These are phyloP conservation scores for Peltaster fructicola DNA, from an alignment of 2,329 filamentous ascomycete species.

Conservation along the genomic window DNA sequence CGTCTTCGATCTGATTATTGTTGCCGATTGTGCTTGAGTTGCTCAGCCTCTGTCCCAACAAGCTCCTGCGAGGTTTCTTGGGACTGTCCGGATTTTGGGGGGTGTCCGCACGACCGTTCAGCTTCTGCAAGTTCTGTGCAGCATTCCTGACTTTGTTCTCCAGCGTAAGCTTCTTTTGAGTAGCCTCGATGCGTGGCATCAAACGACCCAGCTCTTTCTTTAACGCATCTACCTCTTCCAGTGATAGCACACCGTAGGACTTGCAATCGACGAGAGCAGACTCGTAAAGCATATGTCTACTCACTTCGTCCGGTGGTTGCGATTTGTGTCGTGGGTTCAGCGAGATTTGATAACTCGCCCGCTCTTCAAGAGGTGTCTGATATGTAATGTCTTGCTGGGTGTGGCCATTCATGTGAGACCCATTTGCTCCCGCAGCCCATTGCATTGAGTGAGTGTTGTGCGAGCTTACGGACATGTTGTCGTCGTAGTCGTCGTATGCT, in stretches of 20 bases:
- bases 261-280: constrained; percentile 82
- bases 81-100: constrained; percentile 29
- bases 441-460: constrained; percentile 2
- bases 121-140: constrained; percentile 63
- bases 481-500: constrained; percentile 12
- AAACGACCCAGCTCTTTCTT: constrained; percentile 72
- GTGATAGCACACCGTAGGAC: constrained; percentile 67
- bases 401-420: constrained; percentile 5
- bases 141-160: constrained; percentile 93
- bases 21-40: constrained; percentile 29
- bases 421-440: constrained; percentile 5
- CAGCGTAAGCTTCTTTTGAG: constrained; percentile 65
- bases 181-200: constrained; percentile 60
- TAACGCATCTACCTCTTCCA: constrained; percentile 77
- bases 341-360: constrained; percentile 12
- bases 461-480: constrained; percentile 6
- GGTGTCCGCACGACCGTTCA: constrained; percentile 39
- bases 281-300: constrained; percentile 82
- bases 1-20: constrained; percentile 46
- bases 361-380: constrained; percentile 9
- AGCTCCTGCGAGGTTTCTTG: constrained; percentile 34
- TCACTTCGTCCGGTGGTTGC: constrained; percentile 39
- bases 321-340: constrained; percentile 12
- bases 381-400: constrained; percentile 10
- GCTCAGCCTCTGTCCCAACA: constrained; percentile 16